Conservation (phyloP, 352 stramenopile species). For the Peronosclerospora sorghi region DNA sequence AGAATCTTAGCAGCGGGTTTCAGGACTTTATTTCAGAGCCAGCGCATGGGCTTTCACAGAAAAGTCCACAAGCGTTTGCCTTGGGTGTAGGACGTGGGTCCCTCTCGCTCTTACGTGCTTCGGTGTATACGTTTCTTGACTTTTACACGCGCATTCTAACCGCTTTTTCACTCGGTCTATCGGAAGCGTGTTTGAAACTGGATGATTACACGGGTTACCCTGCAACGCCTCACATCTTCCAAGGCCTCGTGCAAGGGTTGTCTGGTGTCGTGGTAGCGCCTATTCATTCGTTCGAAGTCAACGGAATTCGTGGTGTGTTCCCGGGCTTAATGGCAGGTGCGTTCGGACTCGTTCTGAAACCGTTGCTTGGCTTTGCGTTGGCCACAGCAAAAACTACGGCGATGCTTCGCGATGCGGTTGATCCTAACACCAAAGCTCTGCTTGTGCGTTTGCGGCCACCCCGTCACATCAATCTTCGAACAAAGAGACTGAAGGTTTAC, state of each 20-base stretch:
- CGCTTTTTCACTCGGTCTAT: constrained; percentile 66
- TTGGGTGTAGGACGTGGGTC: constrained; percentile 72
- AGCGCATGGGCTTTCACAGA: constrained; percentile 61
- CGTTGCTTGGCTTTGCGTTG: constrained; percentile 64
- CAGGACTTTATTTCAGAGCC: constrained; percentile 79
- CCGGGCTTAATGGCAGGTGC: constrained; percentile 67
- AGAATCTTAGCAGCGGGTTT: constrained; percentile 71
- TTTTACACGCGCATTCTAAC: constrained; percentile 83
- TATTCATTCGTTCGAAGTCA: constrained; percentile 75
- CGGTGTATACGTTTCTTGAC: constrained; percentile 79
- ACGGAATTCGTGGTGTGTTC: constrained; percentile 61
- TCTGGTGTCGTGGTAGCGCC: constrained; percentile 75
- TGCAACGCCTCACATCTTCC: constrained; percentile 78
- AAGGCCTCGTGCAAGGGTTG: constrained; percentile 76
- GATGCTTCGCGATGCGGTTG: constrained; percentile 67
- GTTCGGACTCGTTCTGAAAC: constrained; percentile 76
- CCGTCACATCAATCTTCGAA: constrained; percentile 74
- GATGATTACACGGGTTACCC: constrained; percentile 84
- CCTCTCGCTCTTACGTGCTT: constrained; percentile 69
- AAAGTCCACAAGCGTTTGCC: constrained; percentile 71
- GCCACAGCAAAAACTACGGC: constrained; percentile 57
- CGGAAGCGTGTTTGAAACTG: constrained; percentile 76
- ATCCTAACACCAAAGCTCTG: constrained; percentile 71
- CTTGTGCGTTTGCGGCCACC: constrained; percentile 66
- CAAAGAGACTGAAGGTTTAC: constrained; percentile 68